Evolutionary conservation across 345 rosid species (phyloP), one percentile per base, ranked within the genome.

Genomic region (Anastatica hierochuntica): DNA sequence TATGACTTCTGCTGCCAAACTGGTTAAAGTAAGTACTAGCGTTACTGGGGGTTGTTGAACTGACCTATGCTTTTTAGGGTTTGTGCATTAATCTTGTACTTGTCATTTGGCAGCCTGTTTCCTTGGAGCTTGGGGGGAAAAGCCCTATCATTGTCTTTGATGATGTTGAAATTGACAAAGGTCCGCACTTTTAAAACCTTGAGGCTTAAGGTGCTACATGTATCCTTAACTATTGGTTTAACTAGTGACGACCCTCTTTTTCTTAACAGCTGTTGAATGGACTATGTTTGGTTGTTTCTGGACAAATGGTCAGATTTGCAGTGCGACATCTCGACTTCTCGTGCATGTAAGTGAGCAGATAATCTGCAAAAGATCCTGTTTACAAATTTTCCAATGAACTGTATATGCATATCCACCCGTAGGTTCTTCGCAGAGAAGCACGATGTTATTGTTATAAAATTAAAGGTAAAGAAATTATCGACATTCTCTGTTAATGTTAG

Each of bases 271-370:
- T 71, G 95, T 79, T 49, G 96, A 92, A 58, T 88, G 98, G 82
- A 76, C 81, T 40, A 49, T 70, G 40, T 85, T 88, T 67, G 96
- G 96, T 47, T 88, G 96, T 84, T 92, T 88, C 72, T 85, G 95
- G 83, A 88, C 94, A 46, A 88, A 83, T 76, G 97, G 98, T 49
- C 95, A 92, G 78, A 92, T 92, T 51, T 88, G 98, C 61, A 85
- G 97, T 72, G 97, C 98, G 60, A 92, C 98, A 73, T 92, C 98
- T 35, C 86, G 98, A 31, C 87, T 92, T 47, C 68, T 88, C 29
- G 83, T 92, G 54, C 98, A 81, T 73, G 97, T 83, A 72, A 77
- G 98, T 58, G 57, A 60, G 26, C 62, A 40, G 44, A 44, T 41
- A 30, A 52, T 45, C 44, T 40, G 17, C 52, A 46, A 2, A 20